Conservation (phyloP, 495 filamentous ascomycete species). For the Aspergillus incahuasiensis region DNA sequence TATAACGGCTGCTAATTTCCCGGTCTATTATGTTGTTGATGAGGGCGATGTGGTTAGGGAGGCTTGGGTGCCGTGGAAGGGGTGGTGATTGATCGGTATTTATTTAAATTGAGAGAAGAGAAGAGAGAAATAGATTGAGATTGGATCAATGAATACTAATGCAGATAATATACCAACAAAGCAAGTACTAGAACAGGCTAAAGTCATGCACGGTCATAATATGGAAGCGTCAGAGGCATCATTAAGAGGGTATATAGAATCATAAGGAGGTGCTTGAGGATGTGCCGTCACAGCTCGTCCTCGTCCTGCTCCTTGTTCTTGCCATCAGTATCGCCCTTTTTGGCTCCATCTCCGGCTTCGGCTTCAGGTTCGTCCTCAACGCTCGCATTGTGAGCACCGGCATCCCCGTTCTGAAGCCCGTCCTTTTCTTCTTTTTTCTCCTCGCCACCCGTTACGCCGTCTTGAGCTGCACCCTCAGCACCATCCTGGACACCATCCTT, state of each 20-base stretch:
- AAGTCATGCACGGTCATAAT: slow-evolving; percentile 13
- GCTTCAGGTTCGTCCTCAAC: background rate
- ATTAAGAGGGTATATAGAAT: slow-evolving; percentile 12
- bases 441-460: no score
- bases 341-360: background rate
- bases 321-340: background rate
- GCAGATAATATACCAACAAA: slow-evolving; percentile 5
- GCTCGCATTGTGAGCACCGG: background rate
- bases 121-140: background rate
- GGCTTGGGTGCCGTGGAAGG: slow-evolving; percentile 32
- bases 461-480: no score
- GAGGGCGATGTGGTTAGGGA: slow-evolving; percentile 23
- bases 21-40: slow-evolving; percentile 12
- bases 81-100: slow-evolving; percentile 17
- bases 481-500: no score
- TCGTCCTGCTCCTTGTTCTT: background rate
- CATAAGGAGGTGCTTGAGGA: background rate
- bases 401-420: background rate
- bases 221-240: background rate
- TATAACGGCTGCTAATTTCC: slow-evolving; percentile 15
- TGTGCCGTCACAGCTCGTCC: slow-evolving; percentile 1
- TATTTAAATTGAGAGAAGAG: no score
- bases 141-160: background rate
- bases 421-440: background rate
- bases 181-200: background rate